phyloP scores from a whole-genome alignment of 148 eudicot genomes.

The Vaccinium myrtillus region DNA sequence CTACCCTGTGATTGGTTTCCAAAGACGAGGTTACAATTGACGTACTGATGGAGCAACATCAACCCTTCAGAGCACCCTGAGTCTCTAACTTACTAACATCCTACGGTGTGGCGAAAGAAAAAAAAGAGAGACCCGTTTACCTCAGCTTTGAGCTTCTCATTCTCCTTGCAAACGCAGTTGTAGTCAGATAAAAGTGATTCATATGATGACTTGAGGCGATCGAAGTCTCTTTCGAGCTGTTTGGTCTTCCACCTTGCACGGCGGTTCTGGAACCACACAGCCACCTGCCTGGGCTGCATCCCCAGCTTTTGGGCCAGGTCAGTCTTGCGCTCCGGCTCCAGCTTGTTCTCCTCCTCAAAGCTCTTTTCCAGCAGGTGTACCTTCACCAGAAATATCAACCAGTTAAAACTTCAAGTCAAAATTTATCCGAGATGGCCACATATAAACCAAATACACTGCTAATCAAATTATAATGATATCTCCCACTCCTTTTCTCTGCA shows the following conservation, averaged over 20 bases:
- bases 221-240: slow-evolving; percentile 72
- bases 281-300: slow-evolving; percentile 86
- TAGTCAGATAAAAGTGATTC: slow-evolving; percentile 52
- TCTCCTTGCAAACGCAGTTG: slow-evolving; percentile 48
- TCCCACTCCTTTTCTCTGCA: not conserved
- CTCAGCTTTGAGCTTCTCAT: slow-evolving; percentile 69
- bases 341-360: slow-evolving; percentile 73
- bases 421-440: not conserved
- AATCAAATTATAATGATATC: not conserved
- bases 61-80: not conserved
- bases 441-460: not conserved
- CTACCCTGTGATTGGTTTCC: not conserved
- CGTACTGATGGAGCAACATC: not conserved
- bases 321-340: slow-evolving; percentile 75
- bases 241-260: slow-evolving; percentile 84
- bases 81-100: not conserved
- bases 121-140: slow-evolving; percentile 21
- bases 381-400: slow-evolving; percentile 18
- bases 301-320: slow-evolving; percentile 70
- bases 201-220: slow-evolving; percentile 59
- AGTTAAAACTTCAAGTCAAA: not conserved
- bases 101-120: not conserved
- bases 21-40: not conserved
- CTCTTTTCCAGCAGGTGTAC: slow-evolving; percentile 70
- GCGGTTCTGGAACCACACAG: slow-evolving; percentile 89